phyloP scores from a whole-genome alignment of 2,329 filamentous ascomycete genomes.

The Kalmusia sp. region DNA sequence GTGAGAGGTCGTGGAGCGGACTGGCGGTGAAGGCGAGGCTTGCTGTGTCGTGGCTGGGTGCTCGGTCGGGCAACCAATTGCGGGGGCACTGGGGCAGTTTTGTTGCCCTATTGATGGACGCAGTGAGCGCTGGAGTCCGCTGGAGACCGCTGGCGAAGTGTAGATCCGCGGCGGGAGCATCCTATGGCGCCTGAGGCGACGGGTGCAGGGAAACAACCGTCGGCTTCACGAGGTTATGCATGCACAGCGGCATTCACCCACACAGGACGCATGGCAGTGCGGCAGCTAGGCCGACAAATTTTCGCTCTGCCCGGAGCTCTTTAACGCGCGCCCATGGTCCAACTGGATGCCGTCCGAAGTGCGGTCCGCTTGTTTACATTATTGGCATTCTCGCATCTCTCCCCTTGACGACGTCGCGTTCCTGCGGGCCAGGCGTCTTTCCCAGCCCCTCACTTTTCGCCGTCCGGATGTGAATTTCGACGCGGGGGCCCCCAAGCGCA shows the following conservation, averaged over 20 bases:
- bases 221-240: slow-evolving; percentile 12
- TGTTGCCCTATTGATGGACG: slow-evolving; percentile 1
- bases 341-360: neutral
- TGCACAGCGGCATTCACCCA: slow-evolving; percentile 16
- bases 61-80: slow-evolving; percentile 20
- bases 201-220: slow-evolving; percentile 16
- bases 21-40: slow-evolving; percentile 26
- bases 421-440: slow-evolving; percentile 1
- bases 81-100: slow-evolving; percentile 7
- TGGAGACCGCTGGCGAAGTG: slow-evolving; percentile 1
- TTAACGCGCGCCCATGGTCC: slow-evolving; percentile 17
- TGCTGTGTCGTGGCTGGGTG: slow-evolving; percentile 31
- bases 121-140: slow-evolving; percentile 9
- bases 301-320: slow-evolving; percentile 17
- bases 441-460: slow-evolving; percentile 20
- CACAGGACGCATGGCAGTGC: slow-evolving; percentile 17
- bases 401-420: neutral
- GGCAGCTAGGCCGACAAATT: slow-evolving; percentile 30
- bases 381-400: neutral
- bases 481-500: slow-evolving; percentile 17
- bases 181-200: slow-evolving; percentile 15
- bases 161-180: neutral
- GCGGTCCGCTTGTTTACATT: slow-evolving; percentile 8
- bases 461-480: slow-evolving; percentile 19
- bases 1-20: slow-evolving; percentile 17